These are phyloP conservation scores for Penicillium sp. DNA, from an alignment of 2,329 filamentous ascomycete genomes.

Conservation along the genomic window DNA sequence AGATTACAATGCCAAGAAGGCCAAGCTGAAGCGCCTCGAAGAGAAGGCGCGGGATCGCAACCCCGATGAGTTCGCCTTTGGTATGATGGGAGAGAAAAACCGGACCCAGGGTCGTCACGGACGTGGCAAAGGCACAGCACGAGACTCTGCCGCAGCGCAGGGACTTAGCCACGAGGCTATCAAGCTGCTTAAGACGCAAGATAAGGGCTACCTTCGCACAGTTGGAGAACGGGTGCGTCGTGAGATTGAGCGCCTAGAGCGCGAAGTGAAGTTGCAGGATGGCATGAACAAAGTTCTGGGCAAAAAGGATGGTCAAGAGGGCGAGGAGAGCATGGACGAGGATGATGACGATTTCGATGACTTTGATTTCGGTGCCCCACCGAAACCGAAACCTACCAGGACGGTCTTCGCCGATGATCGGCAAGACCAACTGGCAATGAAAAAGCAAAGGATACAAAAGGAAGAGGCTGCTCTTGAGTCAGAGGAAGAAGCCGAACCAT, in stretches of 20 bases:
- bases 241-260: constrained; percentile 52
- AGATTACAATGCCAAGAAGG: constrained; percentile 63
- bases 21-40: constrained; percentile 57
- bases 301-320: constrained; percentile 21
- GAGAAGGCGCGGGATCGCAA: constrained; percentile 62
- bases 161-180: constrained; percentile 58
- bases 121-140: constrained; percentile 32
- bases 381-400: constrained; percentile 32
- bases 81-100: constrained; percentile 57
- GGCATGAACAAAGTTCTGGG: constrained; percentile 36
- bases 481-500: constrained; percentile 25
- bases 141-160: constrained; percentile 43
- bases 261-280: constrained; percentile 44
- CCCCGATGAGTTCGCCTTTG: constrained; percentile 66
- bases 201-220: constrained; percentile 61
- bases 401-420: constrained; percentile 43
- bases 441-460: constrained; percentile 22
- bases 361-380: constrained; percentile 23
- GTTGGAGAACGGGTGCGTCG: constrained; percentile 56
- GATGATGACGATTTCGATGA: constrained; percentile 25
- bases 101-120: constrained; percentile 43
- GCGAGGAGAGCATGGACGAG: constrained; percentile 22
- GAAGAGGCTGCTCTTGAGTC: constrained; percentile 22
- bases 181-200: constrained; percentile 65
- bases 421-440: constrained; percentile 34